These are phyloP conservation scores for Vicia faba DNA, from an alignment of 306 rosid species.

Conservation along the genomic window DNA sequence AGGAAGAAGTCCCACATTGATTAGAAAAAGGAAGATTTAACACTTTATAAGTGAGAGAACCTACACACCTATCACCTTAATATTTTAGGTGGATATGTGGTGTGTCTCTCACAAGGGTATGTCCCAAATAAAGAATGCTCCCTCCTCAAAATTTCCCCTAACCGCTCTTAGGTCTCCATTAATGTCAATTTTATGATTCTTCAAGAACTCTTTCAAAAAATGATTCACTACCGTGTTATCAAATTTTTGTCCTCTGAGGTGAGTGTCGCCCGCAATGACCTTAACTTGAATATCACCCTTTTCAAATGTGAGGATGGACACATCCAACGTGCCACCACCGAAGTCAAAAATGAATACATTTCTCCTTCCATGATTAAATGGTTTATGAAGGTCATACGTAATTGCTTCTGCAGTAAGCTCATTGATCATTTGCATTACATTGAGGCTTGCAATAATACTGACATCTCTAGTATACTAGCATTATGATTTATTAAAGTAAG, in stretches of 20 bases:
- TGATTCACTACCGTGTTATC: neutral
- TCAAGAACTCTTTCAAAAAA: constrained; percentile 23
- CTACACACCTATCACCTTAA: too few relatives aligned
- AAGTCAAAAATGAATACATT: constrained; percentile 31
- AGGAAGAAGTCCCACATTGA: too few relatives aligned
- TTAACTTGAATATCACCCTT: constrained; percentile 1
- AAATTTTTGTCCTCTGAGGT: neutral
- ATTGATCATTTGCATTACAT: constrained; percentile 17
- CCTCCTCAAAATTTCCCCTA: too few relatives aligned
- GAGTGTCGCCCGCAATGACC: neutral
- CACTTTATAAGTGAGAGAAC: too few relatives aligned
- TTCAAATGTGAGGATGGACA: constrained; percentile 26
- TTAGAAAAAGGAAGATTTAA: too few relatives aligned
- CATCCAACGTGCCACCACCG: constrained; percentile 41
- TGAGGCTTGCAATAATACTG: constrained; percentile 10
- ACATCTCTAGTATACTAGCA: constrained; percentile 35
- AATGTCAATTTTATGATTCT: constrained; percentile 5
- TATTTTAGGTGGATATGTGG: too few relatives aligned
- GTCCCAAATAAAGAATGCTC: too few relatives aligned
- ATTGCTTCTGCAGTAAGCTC: constrained; percentile 40
- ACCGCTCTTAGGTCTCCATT: constrained; percentile 13
- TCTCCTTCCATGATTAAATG: neutral
- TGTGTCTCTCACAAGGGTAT: too few relatives aligned
- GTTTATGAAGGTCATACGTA: constrained; percentile 13
- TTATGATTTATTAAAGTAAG: constrained; percentile 31